A percentile compares a stretch with the other conserved stretches of the same genome.
Evolutionary conservation across 768 basidiomycete species (phyloP).

Genomic region (Kwoniella heveanensis): DNA sequence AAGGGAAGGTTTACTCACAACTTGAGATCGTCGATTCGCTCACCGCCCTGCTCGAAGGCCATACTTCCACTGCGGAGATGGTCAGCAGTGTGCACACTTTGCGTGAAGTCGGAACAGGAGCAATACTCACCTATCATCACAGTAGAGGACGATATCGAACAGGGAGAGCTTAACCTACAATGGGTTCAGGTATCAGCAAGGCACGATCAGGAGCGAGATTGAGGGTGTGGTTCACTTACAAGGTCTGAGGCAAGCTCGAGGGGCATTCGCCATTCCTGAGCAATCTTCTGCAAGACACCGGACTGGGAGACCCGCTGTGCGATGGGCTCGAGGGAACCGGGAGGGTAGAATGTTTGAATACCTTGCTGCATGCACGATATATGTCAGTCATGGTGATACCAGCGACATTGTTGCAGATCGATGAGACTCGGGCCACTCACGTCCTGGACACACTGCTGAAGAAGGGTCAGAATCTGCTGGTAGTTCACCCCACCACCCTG

Average conservation of each 20-base stretch:
- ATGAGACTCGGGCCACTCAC: too few species aligned
- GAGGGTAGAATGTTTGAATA: slow-evolving; percentile 58
- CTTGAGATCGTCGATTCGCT: slow-evolving; percentile 59
- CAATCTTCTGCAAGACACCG: slow-evolving; percentile 55
- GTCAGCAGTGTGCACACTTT: background rate
- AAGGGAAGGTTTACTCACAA: slow-evolving; percentile 36
- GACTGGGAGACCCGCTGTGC: slow-evolving; percentile 55
- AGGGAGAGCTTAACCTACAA: slow-evolving; percentile 53
- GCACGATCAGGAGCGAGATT: background rate
- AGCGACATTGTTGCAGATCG: too few species aligned
- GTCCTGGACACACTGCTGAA: slow-evolving; percentile 56
- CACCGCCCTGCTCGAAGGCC: slow-evolving; percentile 40
- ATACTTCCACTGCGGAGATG: background rate
- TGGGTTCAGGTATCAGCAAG: background rate
- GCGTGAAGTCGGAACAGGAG: slow-evolving; percentile 46
- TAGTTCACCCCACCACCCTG: slow-evolving; percentile 33
- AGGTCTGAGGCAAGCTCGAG: slow-evolving; percentile 58
- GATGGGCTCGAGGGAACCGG: slow-evolving; percentile 55
- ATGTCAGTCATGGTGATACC: too few species aligned
- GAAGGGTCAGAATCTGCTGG: slow-evolving; percentile 33
- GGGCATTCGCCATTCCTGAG: slow-evolving; percentile 57
- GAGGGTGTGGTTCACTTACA: slow-evolving; percentile 24
- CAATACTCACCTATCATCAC: slow-evolving; percentile 56
- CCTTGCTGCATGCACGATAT: too few species aligned
- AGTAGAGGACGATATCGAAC: slow-evolving; percentile 56